Evolutionary conservation across 441 rosid species (phyloP).

Genomic region (Lagerstroemia fauriei): DNA sequence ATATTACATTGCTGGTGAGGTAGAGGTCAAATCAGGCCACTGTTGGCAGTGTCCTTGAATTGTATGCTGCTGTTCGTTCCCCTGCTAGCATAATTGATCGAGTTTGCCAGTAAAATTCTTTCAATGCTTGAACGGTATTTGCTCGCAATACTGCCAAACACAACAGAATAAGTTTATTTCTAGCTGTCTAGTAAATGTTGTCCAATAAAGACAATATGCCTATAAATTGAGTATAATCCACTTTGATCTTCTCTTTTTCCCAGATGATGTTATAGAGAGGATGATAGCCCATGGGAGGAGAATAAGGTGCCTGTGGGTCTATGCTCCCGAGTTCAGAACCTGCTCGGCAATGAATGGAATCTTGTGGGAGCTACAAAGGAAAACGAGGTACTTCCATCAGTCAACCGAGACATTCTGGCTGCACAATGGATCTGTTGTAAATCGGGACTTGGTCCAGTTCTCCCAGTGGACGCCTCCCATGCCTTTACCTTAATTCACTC

Average conservation of each 20-base stretch:
- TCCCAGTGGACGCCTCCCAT: constrained; percentile 74
- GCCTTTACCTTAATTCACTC: constrained; percentile 57
- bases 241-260: constrained; percentile 2
- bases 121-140: neutral
- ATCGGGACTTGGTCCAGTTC: constrained; percentile 66
- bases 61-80: neutral
- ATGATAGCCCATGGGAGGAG: constrained; percentile 75
- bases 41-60: neutral
- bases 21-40: neutral
- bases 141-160: neutral
- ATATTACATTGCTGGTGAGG: neutral
- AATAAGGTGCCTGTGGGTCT: constrained; percentile 75
- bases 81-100: neutral
- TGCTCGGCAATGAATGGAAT: constrained; percentile 83
- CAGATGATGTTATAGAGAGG: constrained; percentile 65
- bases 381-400: constrained; percentile 83
- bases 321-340: constrained; percentile 59
- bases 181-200: neutral
- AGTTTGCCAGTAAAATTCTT: neutral
- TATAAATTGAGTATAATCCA: neutral
- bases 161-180: neutral
- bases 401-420: constrained; percentile 93
- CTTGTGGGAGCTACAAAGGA: constrained; percentile 91
- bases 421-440: constrained; percentile 71
- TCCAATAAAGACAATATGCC: neutral